Base-by-base conservation (phyloP, 164 flowering plant species). In the Chimonanthus praecox region DNA sequence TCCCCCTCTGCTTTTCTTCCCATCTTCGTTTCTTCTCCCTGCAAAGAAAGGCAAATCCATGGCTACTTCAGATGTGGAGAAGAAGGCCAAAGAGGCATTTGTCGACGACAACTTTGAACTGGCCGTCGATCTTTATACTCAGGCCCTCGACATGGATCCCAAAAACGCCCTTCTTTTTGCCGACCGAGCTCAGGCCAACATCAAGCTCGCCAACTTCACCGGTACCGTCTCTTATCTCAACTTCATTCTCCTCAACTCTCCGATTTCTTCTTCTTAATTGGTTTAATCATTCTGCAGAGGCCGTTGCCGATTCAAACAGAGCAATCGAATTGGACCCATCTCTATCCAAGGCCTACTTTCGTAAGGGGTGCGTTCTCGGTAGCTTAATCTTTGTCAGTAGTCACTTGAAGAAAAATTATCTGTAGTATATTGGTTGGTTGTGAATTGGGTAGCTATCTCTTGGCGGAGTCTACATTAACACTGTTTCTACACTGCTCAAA, bases 171-270 rank as follows among this genome's bases (percentile, higher is more conserved):
- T 87, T 51, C 90, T 94, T 68, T 89, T 60, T 68, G 90, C 88
- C 9, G 97, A 94, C 76, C 94, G 96, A 1, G 91, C 98, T 60
- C 98, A 94, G 82, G 93, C 93, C 83, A 87, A 89, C 74, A 88
- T 92, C 83, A 94, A 94, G 76, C 89, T 89, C 85, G 0, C 60
- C 21, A 86, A 80, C 74, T 86, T 80, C 81, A 87, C 94, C 50
- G 97, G 97, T 94, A 80, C 47, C 7, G 33, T 72, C n/a, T 16
- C 44, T 16, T 58, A 0, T 33, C 33, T 33, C 33, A 33, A 33
- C 33, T 62, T 11, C 20, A 3, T 8, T 48, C 43, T 61, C 51
- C 67, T 58, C 73, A 2, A 64, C 51, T 61, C 5, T 64, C 5
- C 49, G 44, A 62, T n/a, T 47, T 15, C 49, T 21, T 48, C 48